These are phyloP conservation scores for Yamadazyma paraphyllophila DNA, from an alignment of 805 yeast species.

Conservation along the genomic window DNA sequence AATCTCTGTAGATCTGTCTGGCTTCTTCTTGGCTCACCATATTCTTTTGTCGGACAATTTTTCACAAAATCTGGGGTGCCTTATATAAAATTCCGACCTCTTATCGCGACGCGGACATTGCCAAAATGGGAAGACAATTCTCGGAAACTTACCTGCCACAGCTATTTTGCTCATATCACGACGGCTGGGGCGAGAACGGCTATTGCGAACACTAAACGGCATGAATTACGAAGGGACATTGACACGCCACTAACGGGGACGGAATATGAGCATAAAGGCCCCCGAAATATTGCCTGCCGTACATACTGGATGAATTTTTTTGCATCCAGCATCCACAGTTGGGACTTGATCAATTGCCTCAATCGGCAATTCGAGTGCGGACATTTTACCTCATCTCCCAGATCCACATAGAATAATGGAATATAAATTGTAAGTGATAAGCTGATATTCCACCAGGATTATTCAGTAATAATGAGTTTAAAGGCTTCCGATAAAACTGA, in stretches of 20 bases:
- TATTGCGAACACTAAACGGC: not conserved
- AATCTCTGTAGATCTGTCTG: conserved; percentile 7
- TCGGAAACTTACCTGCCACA: not conserved
- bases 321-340: not conserved
- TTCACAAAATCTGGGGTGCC: not conserved
- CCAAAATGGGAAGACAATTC: not conserved
- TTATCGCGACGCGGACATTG: conserved; percentile 1
- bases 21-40: conserved; percentile 12
- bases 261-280: too few species aligned
- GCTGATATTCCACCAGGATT: not conserved
- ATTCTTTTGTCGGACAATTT: not conserved
- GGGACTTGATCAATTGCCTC: not conserved
- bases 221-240: too few species aligned
- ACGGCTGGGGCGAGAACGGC: not conserved
- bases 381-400: not conserved
- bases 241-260: too few species aligned
- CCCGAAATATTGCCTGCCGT: too few species aligned
- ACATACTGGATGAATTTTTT: not conserved
- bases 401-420: not conserved
- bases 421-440: not conserved
- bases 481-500: not conserved
- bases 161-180: not conserved
- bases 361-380: not conserved
- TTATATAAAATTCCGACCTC: not conserved
- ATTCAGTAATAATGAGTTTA: not conserved